Evolutionary conservation across 305 asterid species (phyloP), one percentile per base, ranked within the genome.

Genomic region (Vinca major): DNA sequence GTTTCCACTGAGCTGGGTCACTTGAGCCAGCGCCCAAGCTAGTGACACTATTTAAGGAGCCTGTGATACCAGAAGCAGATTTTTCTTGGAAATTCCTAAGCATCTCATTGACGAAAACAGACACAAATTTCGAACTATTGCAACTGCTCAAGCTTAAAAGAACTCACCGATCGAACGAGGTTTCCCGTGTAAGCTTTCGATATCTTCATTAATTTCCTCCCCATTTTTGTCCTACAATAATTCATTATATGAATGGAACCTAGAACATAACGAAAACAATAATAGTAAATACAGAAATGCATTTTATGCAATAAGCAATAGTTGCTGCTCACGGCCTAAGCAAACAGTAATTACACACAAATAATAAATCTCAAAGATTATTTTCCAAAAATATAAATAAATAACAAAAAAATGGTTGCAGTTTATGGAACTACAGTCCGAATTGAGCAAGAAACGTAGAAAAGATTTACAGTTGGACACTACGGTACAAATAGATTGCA

Each of bases 1-100:
- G 93, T 74, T 89, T 91, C 97, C 97, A 91, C 83, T 85, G 86
- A 21, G 95, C 50, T 56, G 71, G 88, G 60, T 78, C 90, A 69
- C 78, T 80, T 53, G 85, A 64, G 73, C 83, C 64, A 53, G 86
- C 80, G 56, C 82, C 88, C 63, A 82, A 70, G 65, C 82, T 71
- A 75, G 69, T 74, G 72, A 72, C 52, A 62, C 47, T 72, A 66
- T 14, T 77, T 47, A 82, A 75, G 69, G 90, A 69, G 48, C 83
- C 96, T 86, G 86, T 48, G 43, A 68, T 73, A 26, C 71, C 40
- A 26, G 33, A 26, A 26, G 33, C 49, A 20, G 60, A 62, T 44
- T 50, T 65, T 10, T 10, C 40, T 43, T 48, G 43, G 36, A 71
- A 43, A 26, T 63, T 62, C 39, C 33, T 10, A 63, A 64, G 19